Conservation (phyloP, 2,329 filamentous ascomycete species). For the Aspergillus felis region DNA sequence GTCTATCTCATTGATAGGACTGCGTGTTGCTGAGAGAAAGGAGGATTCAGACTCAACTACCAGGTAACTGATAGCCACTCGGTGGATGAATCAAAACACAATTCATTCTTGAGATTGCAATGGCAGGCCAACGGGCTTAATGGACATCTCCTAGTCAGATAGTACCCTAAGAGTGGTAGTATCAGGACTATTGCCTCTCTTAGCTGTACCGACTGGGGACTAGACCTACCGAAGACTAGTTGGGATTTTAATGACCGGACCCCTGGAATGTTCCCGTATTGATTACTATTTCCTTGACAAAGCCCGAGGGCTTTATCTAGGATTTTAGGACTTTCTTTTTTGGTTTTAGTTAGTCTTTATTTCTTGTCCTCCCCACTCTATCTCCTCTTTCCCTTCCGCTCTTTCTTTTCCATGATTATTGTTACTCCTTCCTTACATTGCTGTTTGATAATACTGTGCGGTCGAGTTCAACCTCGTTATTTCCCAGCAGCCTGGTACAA, state of each 20-base stretch:
- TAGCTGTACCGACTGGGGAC: background rate
- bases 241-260: background rate
- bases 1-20: too few species aligned
- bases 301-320: background rate
- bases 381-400: conserved; percentile 1
- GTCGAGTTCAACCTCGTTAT: background rate
- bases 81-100: background rate
- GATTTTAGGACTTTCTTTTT: background rate
- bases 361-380: background rate
- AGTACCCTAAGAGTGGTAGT: too few species aligned
- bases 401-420: conserved; percentile 10
- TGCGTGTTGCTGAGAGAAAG: too few species aligned
- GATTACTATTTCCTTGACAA: background rate
- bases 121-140: too few species aligned
- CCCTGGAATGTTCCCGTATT: background rate
- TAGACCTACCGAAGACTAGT: background rate
- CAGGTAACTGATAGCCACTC: background rate
- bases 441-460: background rate
- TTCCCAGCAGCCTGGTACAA: background rate
- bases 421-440: background rate
- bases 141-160: too few species aligned
- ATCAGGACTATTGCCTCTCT: too few species aligned
- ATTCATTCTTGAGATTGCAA: too few species aligned
- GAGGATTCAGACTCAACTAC: too few species aligned
- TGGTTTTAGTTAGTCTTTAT: too few species aligned